phyloP scores from a whole-genome alignment of 208 protist genomes.

The Leishmania major region DNA sequence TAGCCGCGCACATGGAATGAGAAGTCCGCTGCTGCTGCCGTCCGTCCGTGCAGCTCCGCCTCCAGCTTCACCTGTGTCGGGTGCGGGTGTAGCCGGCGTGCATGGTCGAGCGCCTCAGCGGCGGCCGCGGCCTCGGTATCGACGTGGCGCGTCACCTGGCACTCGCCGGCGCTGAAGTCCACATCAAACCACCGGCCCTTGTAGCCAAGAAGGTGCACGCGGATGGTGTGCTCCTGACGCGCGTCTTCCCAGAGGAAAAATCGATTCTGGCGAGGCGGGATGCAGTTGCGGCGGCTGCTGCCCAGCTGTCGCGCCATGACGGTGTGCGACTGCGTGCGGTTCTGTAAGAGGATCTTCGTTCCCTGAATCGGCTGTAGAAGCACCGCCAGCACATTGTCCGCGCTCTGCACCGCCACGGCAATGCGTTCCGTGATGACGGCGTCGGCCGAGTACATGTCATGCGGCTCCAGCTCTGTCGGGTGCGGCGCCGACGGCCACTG shows the following conservation, averaged over 20 bases:
- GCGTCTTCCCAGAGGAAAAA: slow-evolving; percentile 85
- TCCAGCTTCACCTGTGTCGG: slow-evolving; percentile 20
- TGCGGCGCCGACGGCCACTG: slow-evolving; percentile 34
- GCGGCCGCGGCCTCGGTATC: slow-evolving; percentile 15
- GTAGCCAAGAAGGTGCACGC: slow-evolving; percentile 62
- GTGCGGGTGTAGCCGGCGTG: slow-evolving; percentile 23
- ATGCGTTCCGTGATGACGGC: slow-evolving; percentile 77
- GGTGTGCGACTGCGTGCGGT: slow-evolving; percentile 44
- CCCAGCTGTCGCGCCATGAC: slow-evolving; percentile 74
- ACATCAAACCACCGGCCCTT: slow-evolving; percentile 82
- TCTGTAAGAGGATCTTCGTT: slow-evolving; percentile 78
- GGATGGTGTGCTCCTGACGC: slow-evolving; percentile 50
- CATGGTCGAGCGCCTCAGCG: slow-evolving; percentile 25
- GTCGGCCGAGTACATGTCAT: slow-evolving; percentile 32
- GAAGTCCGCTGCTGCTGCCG: slow-evolving; percentile 1
- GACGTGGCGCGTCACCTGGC: slow-evolving; percentile 51
- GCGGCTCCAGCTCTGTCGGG: slow-evolving; percentile 25
- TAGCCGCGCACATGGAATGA: slow-evolving; percentile 68
- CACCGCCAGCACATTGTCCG: slow-evolving; percentile 64
- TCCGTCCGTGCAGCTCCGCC: slow-evolving; percentile 7
- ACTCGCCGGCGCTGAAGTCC: slow-evolving; percentile 72
- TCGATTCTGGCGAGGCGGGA: slow-evolving; percentile 71
- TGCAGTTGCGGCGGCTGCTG: slow-evolving; percentile 53
- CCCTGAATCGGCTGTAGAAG: slow-evolving; percentile 53
- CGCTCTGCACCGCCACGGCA: slow-evolving; percentile 58